Base-by-base conservation (phyloP, 768 basidiomycete genomes). In the Suillus discolor region DNA sequence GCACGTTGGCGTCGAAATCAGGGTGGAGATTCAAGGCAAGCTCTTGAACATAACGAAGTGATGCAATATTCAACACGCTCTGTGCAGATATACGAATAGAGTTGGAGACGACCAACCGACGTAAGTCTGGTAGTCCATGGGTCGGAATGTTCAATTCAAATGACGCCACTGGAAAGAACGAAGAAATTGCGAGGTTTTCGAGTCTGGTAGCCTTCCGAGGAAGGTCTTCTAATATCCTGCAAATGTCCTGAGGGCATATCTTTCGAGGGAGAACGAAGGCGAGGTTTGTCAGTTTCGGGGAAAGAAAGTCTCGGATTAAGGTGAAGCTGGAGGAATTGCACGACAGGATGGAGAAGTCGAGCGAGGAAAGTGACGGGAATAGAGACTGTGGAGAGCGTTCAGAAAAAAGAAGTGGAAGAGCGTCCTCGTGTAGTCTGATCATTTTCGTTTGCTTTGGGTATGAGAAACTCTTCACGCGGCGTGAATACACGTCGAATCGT, bases 341-440 rank as follows among this genome's bases (percentile, higher is more conserved):
- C 1, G 75, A 75, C 23, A 76, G 62, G 38, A 75, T 68, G 16
- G 75, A 69, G 47, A 72, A 75, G 59, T 77, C 73, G 9, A 77
- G 68, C n/a, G 60, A 38, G 25, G 63, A 66, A 25, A 77, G 73
- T 41, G 64, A 70, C 18, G 75, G 73, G 51, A 77, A 72, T 20
- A 77, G 47, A 0, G 47, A 2, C 57, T 66, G 65, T 18, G 76
- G 73, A 64, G 69, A 62, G n/a, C 66, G 65, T 1, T 72, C 69
- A 7, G 63, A 63, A 36, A 78, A 51, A 16, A 78, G 55, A 23
- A 67, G 51, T 9, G 66, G 41, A 8, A 77, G 66, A 20, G 67
- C 68, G n/a, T 67, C 64, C 8, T 74, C 75, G 45, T 77, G 68
- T n/a, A 78, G 65, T 49, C 59, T 67, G 4, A 72, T 72, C 18